These are phyloP conservation scores for Microcyclospora tardicrescens DNA, from an alignment of 2,329 filamentous ascomycete species.

Conservation along the genomic window DNA sequence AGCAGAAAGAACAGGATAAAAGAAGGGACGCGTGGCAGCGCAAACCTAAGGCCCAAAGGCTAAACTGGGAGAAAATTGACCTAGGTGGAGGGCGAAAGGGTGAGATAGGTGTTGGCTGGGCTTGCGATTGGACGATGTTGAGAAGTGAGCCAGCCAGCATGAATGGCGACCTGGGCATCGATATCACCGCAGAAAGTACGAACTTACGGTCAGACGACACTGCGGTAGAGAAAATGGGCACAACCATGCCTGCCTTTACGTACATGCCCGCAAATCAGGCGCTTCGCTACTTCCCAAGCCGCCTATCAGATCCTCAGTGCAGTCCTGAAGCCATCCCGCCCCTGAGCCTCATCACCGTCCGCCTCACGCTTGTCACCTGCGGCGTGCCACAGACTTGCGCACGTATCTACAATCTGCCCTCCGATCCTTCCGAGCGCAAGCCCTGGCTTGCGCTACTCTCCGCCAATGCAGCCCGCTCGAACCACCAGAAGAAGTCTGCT, in stretches of 20 bases:
- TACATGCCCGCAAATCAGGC: slow-evolving; percentile 2
- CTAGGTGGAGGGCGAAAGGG: slow-evolving; percentile 63
- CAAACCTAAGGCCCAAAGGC: slow-evolving; percentile 68
- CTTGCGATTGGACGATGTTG: slow-evolving; percentile 63
- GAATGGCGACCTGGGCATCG: slow-evolving; percentile 1
- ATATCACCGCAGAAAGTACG: neutral
- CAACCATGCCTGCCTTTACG: neutral
- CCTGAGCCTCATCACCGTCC: slow-evolving; percentile 42
- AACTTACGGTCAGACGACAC: neutral
- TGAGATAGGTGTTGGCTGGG: slow-evolving; percentile 69
- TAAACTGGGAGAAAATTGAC: slow-evolving; percentile 61
- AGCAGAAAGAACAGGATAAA: slow-evolving; percentile 49
- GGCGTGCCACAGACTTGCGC: slow-evolving; percentile 61
- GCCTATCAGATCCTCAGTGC: slow-evolving; percentile 8
- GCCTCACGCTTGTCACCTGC: slow-evolving; percentile 53
- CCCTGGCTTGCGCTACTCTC: slow-evolving; percentile 57
- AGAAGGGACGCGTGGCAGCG: slow-evolving; percentile 57
- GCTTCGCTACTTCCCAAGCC: slow-evolving; percentile 1
- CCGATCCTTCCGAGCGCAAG: slow-evolving; percentile 39
- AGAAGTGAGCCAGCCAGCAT: neutral
- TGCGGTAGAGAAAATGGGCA: neutral
- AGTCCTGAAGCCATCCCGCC: slow-evolving; percentile 5
- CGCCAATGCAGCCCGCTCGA: slow-evolving; percentile 5
- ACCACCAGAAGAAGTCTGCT: slow-evolving; percentile 6
- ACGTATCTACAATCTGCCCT: slow-evolving; percentile 76